phyloP scores from a whole-genome alignment of 1,284 basidiomycete genomes.

The Vanrija pseudolonga region DNA sequence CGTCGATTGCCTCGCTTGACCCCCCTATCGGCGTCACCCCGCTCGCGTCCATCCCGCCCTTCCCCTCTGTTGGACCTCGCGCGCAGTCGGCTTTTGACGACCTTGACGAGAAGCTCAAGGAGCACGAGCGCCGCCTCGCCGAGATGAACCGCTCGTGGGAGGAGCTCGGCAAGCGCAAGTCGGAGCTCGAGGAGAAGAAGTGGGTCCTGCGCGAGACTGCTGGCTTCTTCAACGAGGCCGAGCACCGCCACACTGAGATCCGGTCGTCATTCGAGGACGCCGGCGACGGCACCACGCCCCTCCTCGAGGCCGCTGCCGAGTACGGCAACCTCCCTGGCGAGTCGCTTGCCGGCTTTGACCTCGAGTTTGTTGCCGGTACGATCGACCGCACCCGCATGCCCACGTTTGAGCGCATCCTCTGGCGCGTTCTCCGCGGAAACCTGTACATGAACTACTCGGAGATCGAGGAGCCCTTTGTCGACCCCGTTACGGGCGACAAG shows the following conservation, averaged over 20 bases:
- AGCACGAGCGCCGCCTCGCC: slow-evolving; percentile 78
- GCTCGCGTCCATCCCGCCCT: slow-evolving; percentile 72
- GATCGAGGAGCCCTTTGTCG: slow-evolving; percentile 88
- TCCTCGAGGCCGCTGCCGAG: slow-evolving; percentile 84
- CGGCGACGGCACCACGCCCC: slow-evolving; percentile 69
- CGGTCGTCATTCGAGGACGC: slow-evolving; percentile 83
- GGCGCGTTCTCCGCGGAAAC: slow-evolving; percentile 96
- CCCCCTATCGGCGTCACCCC: slow-evolving; percentile 71
- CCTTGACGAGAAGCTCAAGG: slow-evolving; percentile 78
- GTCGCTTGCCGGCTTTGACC: slow-evolving; percentile 58
- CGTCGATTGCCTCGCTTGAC: slow-evolving; percentile 76
- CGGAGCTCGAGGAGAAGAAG: slow-evolving; percentile 86
- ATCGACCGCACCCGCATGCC: slow-evolving; percentile 89
- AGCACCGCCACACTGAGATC: slow-evolving; percentile 71
- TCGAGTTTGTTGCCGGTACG: slow-evolving; percentile 96
- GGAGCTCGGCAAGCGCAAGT: slow-evolving; percentile 76
- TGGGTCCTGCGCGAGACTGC: slow-evolving; percentile 94
- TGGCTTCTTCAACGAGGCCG: slow-evolving; percentile 91
- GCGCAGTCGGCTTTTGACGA: slow-evolving; percentile 92
- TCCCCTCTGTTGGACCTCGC: slow-evolving; percentile 80
- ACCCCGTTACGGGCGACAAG: slow-evolving; percentile 73
- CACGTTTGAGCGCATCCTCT: slow-evolving; percentile 95
- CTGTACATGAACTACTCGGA: slow-evolving; percentile 99
- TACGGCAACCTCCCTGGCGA: slow-evolving; percentile 55
- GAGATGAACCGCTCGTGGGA: slow-evolving; percentile 96